phyloP scores from a whole-genome alignment of 73 alveolate species.

The Paramecium sonneborni region DNA sequence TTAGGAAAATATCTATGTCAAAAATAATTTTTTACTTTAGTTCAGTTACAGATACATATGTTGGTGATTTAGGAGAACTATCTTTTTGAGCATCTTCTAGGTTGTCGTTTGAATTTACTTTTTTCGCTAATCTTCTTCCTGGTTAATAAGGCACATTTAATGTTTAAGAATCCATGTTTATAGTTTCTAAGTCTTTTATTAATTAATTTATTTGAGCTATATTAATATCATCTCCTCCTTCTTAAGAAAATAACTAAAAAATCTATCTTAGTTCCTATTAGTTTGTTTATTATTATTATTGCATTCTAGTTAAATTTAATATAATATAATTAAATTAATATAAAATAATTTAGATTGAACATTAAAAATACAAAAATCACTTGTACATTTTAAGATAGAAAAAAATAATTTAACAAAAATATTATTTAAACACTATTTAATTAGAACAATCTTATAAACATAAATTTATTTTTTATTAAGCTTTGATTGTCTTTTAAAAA shows the following conservation, averaged over 20 bases:
- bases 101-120: not conserved
- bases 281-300: slow-evolving; percentile 36
- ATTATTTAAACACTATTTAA: not conserved
- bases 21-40: not conserved
- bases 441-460: not conserved
- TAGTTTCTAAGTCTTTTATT: slow-evolving; percentile 18
- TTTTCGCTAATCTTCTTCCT: slow-evolving; percentile 37
- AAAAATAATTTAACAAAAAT: too few relatives aligned
- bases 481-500: not conserved
- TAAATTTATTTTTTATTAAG: not conserved
- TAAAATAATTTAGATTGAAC: not conserved
- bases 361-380: not conserved
- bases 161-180: not conserved
- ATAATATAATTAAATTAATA: not conserved
- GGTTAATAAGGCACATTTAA: not conserved
- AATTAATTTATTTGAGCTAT: slow-evolving; percentile 18
- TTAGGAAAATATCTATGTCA: slow-evolving; percentile 49
- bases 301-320: not conserved
- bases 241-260: slow-evolving; percentile 2
- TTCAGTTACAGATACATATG: slow-evolving; percentile 51
- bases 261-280: not conserved
- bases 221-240: not conserved
- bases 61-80: slow-evolving; percentile 47
- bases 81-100: slow-evolving; percentile 4
- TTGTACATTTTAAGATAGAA: too few relatives aligned